Evolutionary conservation across 2,329 filamentous ascomycete genomes (phyloP), one percentile per base, ranked within the genome.

Genomic region (Verticillium zaregamsianum): DNA sequence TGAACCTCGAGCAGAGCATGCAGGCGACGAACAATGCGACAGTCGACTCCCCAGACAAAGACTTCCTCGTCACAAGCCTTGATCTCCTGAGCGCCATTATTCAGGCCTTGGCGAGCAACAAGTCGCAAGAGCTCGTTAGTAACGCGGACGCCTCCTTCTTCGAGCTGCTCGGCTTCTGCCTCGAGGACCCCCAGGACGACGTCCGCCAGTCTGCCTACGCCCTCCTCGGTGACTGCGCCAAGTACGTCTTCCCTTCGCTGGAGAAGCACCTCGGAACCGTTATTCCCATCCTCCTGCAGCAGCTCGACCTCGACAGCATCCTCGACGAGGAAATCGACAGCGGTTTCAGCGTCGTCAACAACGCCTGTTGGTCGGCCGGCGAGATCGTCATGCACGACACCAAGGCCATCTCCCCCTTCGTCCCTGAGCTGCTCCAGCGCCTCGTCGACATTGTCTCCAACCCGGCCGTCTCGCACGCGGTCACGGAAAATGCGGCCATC

Each of bases 171-270:
- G 87, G 88, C 65, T 91, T 95, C 74, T 98, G 94, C 74, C 93
- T 99, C 90, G 90, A 95, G 71, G 94, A 98, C 72, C 83, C 85
- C 1, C 90, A 90, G 68, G 93, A 97, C 69, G 94, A 97, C 74
- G 95, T 98, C 23, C 90, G 93, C 62, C 95, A 99, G 75, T 99
- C 95, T 12, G 93, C 93, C 0, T 99, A 97, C 70, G 95, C 95
- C 11, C 82, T 99, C 20, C 86, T 99, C 15, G 95, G 95, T 65
- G 95, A 99, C 77, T 96, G 92, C 72, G 91, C 95, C 15, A 96
- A 94, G 73, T 97, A 93, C 71, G 90, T 97, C 58, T 98, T 94
- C 76, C 83, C 85, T 5, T 89, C 95, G 70, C 80, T 99, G 55
- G 87, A 91, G 71, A 85, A 87, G 3, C 90, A 88, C 67, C 80